Percentiles rank a stretch among this genome's conserved stretches.
These are phyloP conservation scores for Raffaelea deltoideospora DNA, from an alignment of 2,329 filamentous ascomycete species.

Conservation along the genomic window DNA sequence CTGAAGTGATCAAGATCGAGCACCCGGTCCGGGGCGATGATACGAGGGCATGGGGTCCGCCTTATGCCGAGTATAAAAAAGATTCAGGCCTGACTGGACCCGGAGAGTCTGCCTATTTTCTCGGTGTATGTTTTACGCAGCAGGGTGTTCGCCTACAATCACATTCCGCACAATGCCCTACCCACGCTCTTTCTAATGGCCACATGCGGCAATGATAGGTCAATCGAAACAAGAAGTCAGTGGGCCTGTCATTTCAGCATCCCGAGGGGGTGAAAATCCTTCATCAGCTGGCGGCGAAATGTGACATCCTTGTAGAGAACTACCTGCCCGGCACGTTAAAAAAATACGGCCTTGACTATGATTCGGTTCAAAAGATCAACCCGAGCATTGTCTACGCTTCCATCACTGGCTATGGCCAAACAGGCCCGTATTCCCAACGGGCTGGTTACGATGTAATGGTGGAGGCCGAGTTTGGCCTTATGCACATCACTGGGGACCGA, in stretches of 20 bases:
- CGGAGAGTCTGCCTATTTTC: conserved; percentile 89
- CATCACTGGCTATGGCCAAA: conserved; percentile 95
- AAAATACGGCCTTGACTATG: conserved; percentile 86
- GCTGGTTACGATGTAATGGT: conserved; percentile 99
- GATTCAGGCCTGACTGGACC: conserved; percentile 47
- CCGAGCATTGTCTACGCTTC: conserved; percentile 83
- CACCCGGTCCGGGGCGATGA: conserved; percentile 86
- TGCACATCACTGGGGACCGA: conserved; percentile 90
- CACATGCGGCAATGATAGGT: no score
- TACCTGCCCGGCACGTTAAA: conserved; percentile 80
- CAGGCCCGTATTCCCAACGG: conserved; percentile 71
- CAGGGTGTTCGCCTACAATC: not conserved
- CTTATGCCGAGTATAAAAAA: conserved; percentile 66
- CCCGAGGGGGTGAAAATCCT: conserved; percentile 71
- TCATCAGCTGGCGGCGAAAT: conserved; percentile 68
- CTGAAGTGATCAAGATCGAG: conserved; percentile 94
- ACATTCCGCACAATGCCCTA: not conserved
- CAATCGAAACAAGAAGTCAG: conserved; percentile 93
- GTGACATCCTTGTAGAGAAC: conserved; percentile 91
- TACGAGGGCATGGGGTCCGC: conserved; percentile 90
- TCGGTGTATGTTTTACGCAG: conserved; percentile 43
- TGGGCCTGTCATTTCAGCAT: conserved; percentile 83
- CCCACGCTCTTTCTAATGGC: no score
- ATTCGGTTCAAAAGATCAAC: conserved; percentile 65
- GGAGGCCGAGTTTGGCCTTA: conserved; percentile 91